phyloP scores from a whole-genome alignment of 2,329 filamentous ascomycete species.

The Diaporthe ampelina region DNA sequence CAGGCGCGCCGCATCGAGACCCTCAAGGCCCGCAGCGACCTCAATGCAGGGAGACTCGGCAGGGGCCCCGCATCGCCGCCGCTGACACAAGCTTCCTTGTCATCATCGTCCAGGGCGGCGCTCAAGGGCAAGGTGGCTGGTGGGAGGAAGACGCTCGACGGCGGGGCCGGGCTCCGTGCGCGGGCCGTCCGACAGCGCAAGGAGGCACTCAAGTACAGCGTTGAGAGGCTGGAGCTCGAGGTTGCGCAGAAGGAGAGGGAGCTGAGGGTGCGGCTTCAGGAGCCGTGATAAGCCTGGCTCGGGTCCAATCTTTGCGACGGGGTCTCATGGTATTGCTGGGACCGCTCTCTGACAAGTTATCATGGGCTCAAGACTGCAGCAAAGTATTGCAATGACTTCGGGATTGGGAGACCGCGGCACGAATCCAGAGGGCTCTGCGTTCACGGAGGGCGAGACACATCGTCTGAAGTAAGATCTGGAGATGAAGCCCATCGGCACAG shows the following conservation, averaged over 20 bases:
- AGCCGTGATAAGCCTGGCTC: slow-evolving; percentile 40
- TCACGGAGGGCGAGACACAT: neutral
- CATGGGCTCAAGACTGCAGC: neutral
- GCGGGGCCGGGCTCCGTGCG: slow-evolving; percentile 64
- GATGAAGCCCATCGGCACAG: neutral
- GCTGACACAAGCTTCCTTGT: neutral
- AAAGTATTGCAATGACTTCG: neutral
- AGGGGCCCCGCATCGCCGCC: slow-evolving; percentile 40
- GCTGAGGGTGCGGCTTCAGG: slow-evolving; percentile 64
- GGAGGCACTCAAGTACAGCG: slow-evolving; percentile 87
- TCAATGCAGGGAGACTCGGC: slow-evolving; percentile 80
- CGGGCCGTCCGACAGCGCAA: slow-evolving; percentile 82
- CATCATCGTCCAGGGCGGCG: neutral
- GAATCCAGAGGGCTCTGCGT: neutral
- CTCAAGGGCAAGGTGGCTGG: slow-evolving; percentile 42
- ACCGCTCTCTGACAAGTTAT: no score
- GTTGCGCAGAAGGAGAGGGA: slow-evolving; percentile 81
- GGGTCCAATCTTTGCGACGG: neutral
- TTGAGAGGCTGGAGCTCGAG: slow-evolving; percentile 88
- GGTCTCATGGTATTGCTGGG: no score
- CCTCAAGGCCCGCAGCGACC: slow-evolving; percentile 84
- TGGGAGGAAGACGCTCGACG: slow-evolving; percentile 61
- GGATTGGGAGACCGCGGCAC: neutral
- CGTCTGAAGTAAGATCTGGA: no score
- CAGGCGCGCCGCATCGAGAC: slow-evolving; percentile 86